These are phyloP conservation scores for Ophiocordyceps camponoti-leonardi DNA, from an alignment of 2,329 filamentous ascomycete genomes.

Conservation along the genomic window DNA sequence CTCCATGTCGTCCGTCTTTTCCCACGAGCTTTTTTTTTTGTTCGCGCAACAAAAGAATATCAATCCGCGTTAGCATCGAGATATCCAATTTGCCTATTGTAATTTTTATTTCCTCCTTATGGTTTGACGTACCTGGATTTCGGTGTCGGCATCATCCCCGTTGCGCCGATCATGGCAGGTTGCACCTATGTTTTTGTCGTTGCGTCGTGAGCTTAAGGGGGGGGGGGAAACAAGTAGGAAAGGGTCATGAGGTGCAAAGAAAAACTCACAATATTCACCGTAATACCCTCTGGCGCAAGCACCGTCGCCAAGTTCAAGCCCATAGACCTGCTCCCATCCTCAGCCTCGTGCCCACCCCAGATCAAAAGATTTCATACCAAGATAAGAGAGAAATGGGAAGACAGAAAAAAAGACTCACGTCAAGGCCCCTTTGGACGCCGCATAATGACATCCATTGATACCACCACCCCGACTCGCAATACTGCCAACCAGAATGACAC, in stretches of 20 bases:
- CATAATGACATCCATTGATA: slow-evolving; percentile 18
- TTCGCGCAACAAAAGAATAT: no score
- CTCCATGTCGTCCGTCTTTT: slow-evolving; percentile 12
- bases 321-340: slow-evolving; percentile 12
- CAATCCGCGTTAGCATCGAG: no score
- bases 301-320: slow-evolving; percentile 15
- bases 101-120: no score
- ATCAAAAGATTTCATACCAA: no score
- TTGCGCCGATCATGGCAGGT: slow-evolving; percentile 18
- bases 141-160: slow-evolving; percentile 17
- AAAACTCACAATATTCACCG: slow-evolving; percentile 15
- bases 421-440: slow-evolving; percentile 15
- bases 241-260: no score
- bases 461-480: slow-evolving; percentile 16
- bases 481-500: slow-evolving; percentile 15
- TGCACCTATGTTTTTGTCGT: slow-evolving; percentile 10
- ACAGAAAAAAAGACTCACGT: slow-evolving; percentile 2
- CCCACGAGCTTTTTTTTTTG: slow-evolving; percentile 7
- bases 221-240: no score
- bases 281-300: slow-evolving; percentile 14
- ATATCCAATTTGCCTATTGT: no score
- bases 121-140: slow-evolving; percentile 9
- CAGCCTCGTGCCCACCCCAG: neutral
- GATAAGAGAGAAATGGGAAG: neutral
- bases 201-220: no score